phyloP scores from a whole-genome alignment of 169 alveolate species.

The Amoebophrya sp. region DNA sequence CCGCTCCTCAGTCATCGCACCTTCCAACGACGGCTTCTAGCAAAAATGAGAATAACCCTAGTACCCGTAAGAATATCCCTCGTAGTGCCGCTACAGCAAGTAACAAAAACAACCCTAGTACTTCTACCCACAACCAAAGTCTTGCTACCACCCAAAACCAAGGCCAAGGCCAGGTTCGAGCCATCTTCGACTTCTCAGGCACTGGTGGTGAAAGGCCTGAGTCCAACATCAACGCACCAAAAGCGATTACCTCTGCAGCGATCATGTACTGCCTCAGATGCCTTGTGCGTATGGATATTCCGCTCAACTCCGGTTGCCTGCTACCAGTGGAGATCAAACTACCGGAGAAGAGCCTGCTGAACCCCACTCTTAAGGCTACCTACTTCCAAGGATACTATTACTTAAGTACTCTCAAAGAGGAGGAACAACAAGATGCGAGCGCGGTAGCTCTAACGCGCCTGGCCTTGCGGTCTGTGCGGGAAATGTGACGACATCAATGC shows the following conservation, averaged over 20 bases:
- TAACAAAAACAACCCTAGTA: neutral
- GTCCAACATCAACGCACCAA: conserved; percentile 62
- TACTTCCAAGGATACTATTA: no score
- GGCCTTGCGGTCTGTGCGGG: conserved; percentile 61
- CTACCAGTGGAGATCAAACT: conserved; percentile 60
- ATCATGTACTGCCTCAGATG: conserved; percentile 69
- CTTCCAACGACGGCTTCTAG: no score
- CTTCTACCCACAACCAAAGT: no score
- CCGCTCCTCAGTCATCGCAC: no score
- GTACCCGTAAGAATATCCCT: no score
- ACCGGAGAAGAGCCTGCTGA: conserved; percentile 58
- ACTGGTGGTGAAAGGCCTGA: conserved; percentile 60
- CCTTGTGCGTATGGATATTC: conserved; percentile 65
- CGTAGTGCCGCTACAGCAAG: no score
- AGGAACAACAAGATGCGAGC: no score
- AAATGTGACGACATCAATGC: conserved; percentile 61
- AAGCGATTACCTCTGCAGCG: conserved; percentile 67
- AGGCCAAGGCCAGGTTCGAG: neutral
- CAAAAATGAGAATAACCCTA: no score
- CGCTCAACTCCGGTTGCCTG: conserved; percentile 72
- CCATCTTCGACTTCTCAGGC: conserved; percentile 56
- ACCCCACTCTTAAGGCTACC: conserved; percentile 63
- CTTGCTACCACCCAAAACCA: neutral
- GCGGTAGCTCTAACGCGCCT: no score
- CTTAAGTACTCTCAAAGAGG: no score